Percentiles rank a stretch among this genome's conserved stretches.
Evolutionary conservation across 805 yeast genomes (phyloP).

Genomic region (Teunomyces funiuensis): DNA sequence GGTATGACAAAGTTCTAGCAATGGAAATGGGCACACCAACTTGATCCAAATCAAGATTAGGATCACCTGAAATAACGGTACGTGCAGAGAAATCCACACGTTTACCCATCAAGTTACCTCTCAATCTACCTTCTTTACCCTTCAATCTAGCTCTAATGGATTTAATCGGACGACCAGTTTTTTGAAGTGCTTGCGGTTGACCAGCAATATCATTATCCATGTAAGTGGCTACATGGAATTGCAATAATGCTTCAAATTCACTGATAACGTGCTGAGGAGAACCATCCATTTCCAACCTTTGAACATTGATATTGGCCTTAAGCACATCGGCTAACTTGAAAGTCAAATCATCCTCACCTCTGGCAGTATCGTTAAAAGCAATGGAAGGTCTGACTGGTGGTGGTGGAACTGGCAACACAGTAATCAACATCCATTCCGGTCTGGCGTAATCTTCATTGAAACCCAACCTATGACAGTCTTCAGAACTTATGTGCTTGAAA

Average conservation of each 20-base stretch:
- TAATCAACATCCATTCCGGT: slow-evolving; percentile 97
- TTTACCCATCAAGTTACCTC: slow-evolving; percentile 99
- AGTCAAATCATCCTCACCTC: slow-evolving; percentile 99
- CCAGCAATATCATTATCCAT: slow-evolving; percentile 99
- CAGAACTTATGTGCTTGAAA: slow-evolving; percentile 83
- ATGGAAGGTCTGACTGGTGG: slow-evolving; percentile 99
- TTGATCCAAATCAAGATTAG: slow-evolving; percentile 94
- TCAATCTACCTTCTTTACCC: slow-evolving; percentile 98
- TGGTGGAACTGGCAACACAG: slow-evolving; percentile 99
- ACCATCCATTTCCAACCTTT: slow-evolving; percentile 95
- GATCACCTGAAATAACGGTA: slow-evolving; percentile 99
- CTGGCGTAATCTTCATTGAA: slow-evolving; percentile 95
- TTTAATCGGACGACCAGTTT: slow-evolving; percentile 97
- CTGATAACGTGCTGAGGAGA: slow-evolving; percentile 98
- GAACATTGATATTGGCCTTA: slow-evolving; percentile 97
- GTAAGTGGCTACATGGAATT: slow-evolving; percentile 97
- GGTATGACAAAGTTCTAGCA: slow-evolving; percentile 93
- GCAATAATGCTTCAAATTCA: slow-evolving; percentile 92
- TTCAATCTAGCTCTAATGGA: slow-evolving; percentile 98
- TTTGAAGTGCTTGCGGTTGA: slow-evolving; percentile 98
- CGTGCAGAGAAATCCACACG: slow-evolving; percentile 99
- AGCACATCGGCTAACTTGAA: slow-evolving; percentile 94
- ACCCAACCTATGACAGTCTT: slow-evolving; percentile 81
- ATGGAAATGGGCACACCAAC: slow-evolving; percentile 98
- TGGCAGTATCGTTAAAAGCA: slow-evolving; percentile 95